Percentiles rank a stretch among this genome's conserved stretches.
phyloP scores from a whole-genome alignment of 257 asterid species.

The Phtheirospermum japonicum region DNA sequence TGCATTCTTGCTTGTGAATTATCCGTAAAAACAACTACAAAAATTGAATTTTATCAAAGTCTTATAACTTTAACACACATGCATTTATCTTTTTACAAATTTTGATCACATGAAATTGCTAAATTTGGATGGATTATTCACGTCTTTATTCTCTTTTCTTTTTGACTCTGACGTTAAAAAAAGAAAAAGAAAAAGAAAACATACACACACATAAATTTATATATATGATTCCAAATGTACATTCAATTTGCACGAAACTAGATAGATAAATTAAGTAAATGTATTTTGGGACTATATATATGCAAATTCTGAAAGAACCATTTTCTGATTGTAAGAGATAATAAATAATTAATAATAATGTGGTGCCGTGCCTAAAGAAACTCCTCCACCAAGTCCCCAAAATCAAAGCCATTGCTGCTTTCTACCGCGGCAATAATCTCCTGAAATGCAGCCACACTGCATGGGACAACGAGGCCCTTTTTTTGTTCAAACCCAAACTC shows the following conservation, averaged over 20 bases:
- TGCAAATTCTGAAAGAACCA: not conserved
- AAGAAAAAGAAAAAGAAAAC: no score
- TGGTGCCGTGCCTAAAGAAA: constrained; percentile 32
- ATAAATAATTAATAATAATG: not conserved
- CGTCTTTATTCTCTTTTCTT: no score
- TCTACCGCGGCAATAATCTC: constrained; percentile 51
- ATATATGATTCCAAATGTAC: not conserved
- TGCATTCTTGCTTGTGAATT: not conserved
- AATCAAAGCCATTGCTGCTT: constrained; percentile 55
- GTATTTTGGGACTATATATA: not conserved
- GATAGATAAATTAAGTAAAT: not conserved
- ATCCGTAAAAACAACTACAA: constrained; percentile 5
- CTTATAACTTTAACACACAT: not conserved
- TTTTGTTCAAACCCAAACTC: constrained; percentile 64
- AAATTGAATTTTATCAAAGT: not conserved
- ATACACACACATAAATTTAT: no score
- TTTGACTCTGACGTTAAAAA: no score
- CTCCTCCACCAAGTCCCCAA: constrained; percentile 51
- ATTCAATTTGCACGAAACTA: not conserved
- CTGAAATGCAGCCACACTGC: constrained; percentile 54
- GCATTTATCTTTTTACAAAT: no score
- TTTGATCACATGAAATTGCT: no score
- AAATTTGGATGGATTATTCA: no score
- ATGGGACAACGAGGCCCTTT: constrained; percentile 58
- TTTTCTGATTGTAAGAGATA: not conserved